Evolutionary conservation across 345 rosid genomes (phyloP).

Genomic region (Cardiospermum halicacabum): DNA sequence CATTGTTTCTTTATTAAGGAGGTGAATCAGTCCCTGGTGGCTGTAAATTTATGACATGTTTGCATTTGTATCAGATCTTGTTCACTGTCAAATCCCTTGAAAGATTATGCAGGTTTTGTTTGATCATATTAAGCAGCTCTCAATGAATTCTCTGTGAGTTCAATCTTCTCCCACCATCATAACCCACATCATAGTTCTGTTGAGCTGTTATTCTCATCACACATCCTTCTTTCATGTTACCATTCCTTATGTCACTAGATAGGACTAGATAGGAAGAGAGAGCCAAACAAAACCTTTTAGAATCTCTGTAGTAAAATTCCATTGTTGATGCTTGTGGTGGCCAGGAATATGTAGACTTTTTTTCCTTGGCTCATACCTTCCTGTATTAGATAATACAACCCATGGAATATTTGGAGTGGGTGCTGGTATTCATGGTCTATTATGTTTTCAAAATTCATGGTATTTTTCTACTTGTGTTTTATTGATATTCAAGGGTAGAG

Average conservation of each 20-base stretch:
- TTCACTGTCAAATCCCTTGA: too few relatives aligned
- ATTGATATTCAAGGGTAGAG: too few relatives aligned
- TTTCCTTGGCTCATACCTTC: slow-evolving; percentile 35
- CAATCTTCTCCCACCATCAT: slow-evolving; percentile 14
- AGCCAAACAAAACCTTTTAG: slow-evolving; percentile 46
- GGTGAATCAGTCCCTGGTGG: slow-evolving; percentile 12
- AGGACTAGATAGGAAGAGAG: too few relatives aligned
- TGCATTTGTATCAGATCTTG: too few relatives aligned
- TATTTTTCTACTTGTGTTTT: too few relatives aligned
- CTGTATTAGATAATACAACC: slow-evolving; percentile 23
- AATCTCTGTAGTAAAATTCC: slow-evolving; percentile 25
- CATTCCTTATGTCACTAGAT: slow-evolving; percentile 13
- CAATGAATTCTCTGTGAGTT: slow-evolving; percentile 32
- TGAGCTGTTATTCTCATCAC: slow-evolving; percentile 36
- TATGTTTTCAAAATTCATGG: slow-evolving; percentile 30
- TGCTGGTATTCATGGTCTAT: slow-evolving; percentile 23
- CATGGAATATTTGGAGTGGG: slow-evolving; percentile 8
- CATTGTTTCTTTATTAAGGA: background rate
- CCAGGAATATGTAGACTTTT: slow-evolving; percentile 17
- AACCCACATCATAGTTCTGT: slow-evolving; percentile 34
- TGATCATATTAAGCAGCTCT: slow-evolving; percentile 21
- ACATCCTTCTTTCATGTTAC: slow-evolving; percentile 1
- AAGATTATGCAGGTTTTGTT: background rate
- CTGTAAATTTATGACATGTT: slow-evolving; percentile 2
- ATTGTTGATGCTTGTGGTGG: background rate